These are phyloP conservation scores for Pyronema omphalodes DNA, from an alignment of 495 filamentous ascomycete genomes.

Conservation along the genomic window DNA sequence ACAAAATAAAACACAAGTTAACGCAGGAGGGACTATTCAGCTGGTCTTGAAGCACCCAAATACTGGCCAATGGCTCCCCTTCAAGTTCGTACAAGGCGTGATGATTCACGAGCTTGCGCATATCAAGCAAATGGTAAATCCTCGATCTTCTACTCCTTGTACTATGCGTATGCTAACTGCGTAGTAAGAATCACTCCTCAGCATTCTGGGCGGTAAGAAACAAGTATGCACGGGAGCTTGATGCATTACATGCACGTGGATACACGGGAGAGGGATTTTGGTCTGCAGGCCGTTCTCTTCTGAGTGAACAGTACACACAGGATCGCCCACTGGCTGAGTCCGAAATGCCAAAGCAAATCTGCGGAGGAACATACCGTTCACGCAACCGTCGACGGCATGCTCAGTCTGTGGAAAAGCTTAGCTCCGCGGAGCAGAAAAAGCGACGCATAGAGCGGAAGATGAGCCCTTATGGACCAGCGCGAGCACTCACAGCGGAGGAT, in stretches of 20 bases:
- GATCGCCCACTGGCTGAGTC: constrained; percentile 30
- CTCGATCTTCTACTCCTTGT: background rate
- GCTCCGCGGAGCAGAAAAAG: constrained; percentile 36
- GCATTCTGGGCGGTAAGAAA: constrained; percentile 59
- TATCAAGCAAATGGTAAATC: constrained; percentile 49
- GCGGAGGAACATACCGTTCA: constrained; percentile 37
- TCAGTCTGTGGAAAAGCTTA: constrained; percentile 26
- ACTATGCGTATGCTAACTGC: background rate
- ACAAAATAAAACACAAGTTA: constrained; percentile 29
- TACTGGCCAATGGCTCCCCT: constrained; percentile 50
- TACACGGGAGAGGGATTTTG: constrained; percentile 66
- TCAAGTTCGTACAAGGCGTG: constrained; percentile 62
- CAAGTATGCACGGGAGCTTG: constrained; percentile 44
- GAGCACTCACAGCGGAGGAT: constrained; percentile 47
- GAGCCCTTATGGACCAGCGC: constrained; percentile 37
- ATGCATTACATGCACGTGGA: constrained; percentile 39
- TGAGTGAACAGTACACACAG: constrained; percentile 38
- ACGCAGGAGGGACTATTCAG: constrained; percentile 66
- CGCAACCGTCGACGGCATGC: constrained; percentile 6
- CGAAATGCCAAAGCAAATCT: constrained; percentile 43
- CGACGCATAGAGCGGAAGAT: constrained; percentile 55
- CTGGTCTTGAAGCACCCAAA: constrained; percentile 48
- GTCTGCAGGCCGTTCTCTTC: constrained; percentile 43
- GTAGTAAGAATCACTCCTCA: constrained; percentile 39
- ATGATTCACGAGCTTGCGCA: constrained; percentile 48